These are phyloP conservation scores for Selaginella moellendorffii DNA, from an alignment of 75 land plant genomes.

Conservation along the genomic window DNA sequence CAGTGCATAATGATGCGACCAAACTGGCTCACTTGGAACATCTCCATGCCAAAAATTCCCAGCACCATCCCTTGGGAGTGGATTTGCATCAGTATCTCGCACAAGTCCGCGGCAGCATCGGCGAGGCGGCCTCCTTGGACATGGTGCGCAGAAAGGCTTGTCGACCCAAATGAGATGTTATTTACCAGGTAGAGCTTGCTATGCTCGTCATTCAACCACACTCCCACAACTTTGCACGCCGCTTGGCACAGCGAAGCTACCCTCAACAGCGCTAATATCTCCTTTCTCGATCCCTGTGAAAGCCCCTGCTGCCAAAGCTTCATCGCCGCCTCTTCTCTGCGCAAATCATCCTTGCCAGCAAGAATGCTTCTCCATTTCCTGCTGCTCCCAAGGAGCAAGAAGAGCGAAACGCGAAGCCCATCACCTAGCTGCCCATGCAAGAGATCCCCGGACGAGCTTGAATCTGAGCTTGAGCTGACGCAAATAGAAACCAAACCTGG, in stretches of 20 bases:
- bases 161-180: neutral
- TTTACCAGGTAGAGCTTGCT: slow-evolving; percentile 22
- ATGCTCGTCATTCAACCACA: slow-evolving; percentile 30
- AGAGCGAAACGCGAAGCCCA: neutral
- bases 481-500: no score
- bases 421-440: neutral
- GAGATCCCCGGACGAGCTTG: neutral
- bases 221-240: slow-evolving; percentile 17
- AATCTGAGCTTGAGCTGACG: no score
- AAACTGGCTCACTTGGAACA: slow-evolving; percentile 34
- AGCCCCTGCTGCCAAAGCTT: neutral
- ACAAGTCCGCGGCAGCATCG: slow-evolving; percentile 23
- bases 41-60: slow-evolving; percentile 33
- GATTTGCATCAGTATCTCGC: slow-evolving; percentile 43
- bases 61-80: slow-evolving; percentile 32
- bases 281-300: neutral
- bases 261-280: slow-evolving; percentile 12
- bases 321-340: neutral
- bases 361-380: no score
- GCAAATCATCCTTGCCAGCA: neutral
- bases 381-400: no score
- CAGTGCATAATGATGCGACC: slow-evolving; percentile 36
- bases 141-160: neutral
- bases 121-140: neutral
- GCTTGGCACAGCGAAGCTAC: slow-evolving; percentile 10